phyloP scores from a whole-genome alignment of 2,329 filamentous ascomycete genomes.

The Acephala macrosclerotiorum region DNA sequence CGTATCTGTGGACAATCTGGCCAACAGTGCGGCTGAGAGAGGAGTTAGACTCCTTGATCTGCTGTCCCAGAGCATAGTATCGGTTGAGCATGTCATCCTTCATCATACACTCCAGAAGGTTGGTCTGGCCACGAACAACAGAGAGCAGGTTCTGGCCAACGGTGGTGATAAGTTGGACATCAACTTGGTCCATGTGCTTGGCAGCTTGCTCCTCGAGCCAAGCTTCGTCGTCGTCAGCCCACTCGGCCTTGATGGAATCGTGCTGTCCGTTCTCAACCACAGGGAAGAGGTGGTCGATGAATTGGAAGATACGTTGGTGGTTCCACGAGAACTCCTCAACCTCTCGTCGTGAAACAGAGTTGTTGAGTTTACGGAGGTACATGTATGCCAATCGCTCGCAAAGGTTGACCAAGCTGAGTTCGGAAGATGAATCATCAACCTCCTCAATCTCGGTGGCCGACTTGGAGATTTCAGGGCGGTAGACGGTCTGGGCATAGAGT shows the following conservation, averaged over 20 bases:
- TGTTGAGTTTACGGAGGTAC: constrained; percentile 21
- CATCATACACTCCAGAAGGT: constrained; percentile 10
- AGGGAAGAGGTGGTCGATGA: constrained; percentile 26
- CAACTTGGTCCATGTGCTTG: constrained; percentile 11
- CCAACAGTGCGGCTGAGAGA: constrained; percentile 21
- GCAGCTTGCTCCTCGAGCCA: constrained; percentile 23
- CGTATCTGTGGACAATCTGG: constrained; percentile 20
- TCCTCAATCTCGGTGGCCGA: constrained; percentile 8
- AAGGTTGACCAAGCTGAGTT: constrained; percentile 19
- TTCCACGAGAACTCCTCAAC: constrained; percentile 23
- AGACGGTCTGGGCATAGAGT: constrained; percentile 22
- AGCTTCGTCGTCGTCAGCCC: constrained; percentile 18
- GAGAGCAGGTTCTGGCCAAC: constrained; percentile 10
- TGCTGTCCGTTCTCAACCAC: constrained; percentile 23
- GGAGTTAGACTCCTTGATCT: constrained; percentile 21
- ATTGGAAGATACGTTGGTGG: constrained; percentile 24
- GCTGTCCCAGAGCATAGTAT: constrained; percentile 10
- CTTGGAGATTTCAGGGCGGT: constrained; percentile 22
- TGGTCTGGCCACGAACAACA: constrained; percentile 5
- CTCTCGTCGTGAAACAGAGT: constrained; percentile 17
- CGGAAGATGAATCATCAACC: constrained; percentile 7
- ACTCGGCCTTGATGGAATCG: constrained; percentile 16
- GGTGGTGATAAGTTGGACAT: constrained; percentile 12
- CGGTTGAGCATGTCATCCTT: constrained; percentile 11
- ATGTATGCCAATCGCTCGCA: constrained; percentile 25